A percentile compares a stretch with the other conserved stretches of the same genome.
Conservation (phyloP, 2,329 filamentous ascomycete species). For the Clarireedia homoeocarpa region DNA sequence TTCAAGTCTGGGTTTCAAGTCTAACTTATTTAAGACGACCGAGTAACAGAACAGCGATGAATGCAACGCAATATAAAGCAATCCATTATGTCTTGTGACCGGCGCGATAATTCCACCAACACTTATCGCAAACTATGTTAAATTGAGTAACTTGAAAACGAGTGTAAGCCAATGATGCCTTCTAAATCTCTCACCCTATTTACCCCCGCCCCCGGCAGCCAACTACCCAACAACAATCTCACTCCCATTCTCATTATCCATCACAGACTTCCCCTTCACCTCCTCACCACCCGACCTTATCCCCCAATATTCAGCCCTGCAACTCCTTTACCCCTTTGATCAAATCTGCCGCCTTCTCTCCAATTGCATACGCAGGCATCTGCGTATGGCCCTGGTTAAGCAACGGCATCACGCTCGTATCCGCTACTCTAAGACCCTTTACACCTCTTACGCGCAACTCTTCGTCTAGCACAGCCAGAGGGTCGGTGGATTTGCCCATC, state of each 20-base stretch:
- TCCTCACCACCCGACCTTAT: neutral
- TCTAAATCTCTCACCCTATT: too few relatives aligned
- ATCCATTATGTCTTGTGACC: too few relatives aligned
- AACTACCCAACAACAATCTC: neutral
- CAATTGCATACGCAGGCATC: slow-evolving; percentile 51
- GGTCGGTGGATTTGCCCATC: slow-evolving; percentile 43
- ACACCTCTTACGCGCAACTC: slow-evolving; percentile 21
- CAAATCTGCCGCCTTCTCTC: slow-evolving; percentile 45
- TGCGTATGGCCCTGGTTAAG: slow-evolving; percentile 46
- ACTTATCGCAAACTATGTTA: too few relatives aligned
- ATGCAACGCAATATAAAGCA: too few relatives aligned
- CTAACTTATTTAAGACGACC: too few relatives aligned
- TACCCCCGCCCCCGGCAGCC: too few relatives aligned
- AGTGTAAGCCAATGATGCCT: too few relatives aligned
- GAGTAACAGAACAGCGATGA: too few relatives aligned
- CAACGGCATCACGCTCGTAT: slow-evolving; percentile 24
- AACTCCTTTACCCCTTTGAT: slow-evolving; percentile 37
- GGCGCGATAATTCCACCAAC: too few relatives aligned
- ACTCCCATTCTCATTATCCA: neutral
- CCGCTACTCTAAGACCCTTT: slow-evolving; percentile 22
- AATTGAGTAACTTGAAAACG: too few relatives aligned
- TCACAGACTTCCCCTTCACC: neutral
- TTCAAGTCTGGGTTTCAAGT: too few relatives aligned
- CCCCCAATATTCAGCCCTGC: neutral
- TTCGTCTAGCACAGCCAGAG: slow-evolving; percentile 31